Evolutionary conservation across 371 early-diverging fungal genomes (phyloP).

Genomic region (Haplosporangium sp.): DNA sequence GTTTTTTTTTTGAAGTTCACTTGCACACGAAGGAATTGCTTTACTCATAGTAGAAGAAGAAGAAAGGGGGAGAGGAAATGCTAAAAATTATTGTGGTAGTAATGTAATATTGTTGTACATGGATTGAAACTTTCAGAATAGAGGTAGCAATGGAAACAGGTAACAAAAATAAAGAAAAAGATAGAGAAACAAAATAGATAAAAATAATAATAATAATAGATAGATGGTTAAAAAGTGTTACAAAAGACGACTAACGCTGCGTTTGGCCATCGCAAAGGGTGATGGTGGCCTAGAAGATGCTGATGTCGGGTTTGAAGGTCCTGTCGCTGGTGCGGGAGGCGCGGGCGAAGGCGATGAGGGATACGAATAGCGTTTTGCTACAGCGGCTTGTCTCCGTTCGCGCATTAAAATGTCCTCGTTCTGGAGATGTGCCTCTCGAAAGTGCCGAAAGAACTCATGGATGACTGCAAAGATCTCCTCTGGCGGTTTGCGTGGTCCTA

Average conservation of each 20-base stretch:
- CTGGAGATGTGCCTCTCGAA: slow-evolving; percentile 50
- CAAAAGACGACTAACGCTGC: slow-evolving; percentile 13
- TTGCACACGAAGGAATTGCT: background rate
- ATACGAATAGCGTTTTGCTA: slow-evolving; percentile 1
- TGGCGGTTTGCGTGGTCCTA: slow-evolving; percentile 47
- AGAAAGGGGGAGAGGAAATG: background rate
- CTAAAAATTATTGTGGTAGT: background rate
- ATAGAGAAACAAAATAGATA: background rate
- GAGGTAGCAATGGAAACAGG: background rate
- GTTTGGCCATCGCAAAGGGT: background rate
- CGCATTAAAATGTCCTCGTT: slow-evolving; percentile 39
- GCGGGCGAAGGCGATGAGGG: background rate
- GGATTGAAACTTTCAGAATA: too few species aligned
- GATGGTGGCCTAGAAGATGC: background rate
- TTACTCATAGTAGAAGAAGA: slow-evolving; percentile 5
- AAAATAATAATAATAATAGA: background rate
- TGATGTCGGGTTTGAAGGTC: background rate
- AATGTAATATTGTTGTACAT: slow-evolving; percentile 1
- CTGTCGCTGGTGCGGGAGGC: background rate
- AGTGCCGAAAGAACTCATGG: slow-evolving; percentile 45
- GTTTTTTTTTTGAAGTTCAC: too few species aligned
- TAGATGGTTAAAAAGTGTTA: background rate
- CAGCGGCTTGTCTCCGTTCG: slow-evolving; percentile 29
- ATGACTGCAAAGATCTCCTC: slow-evolving; percentile 52
- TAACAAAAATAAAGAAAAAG: background rate